Evolutionary conservation across 2,329 filamentous ascomycete genomes (phyloP).

Genomic region (Aquanectria penicillioides): DNA sequence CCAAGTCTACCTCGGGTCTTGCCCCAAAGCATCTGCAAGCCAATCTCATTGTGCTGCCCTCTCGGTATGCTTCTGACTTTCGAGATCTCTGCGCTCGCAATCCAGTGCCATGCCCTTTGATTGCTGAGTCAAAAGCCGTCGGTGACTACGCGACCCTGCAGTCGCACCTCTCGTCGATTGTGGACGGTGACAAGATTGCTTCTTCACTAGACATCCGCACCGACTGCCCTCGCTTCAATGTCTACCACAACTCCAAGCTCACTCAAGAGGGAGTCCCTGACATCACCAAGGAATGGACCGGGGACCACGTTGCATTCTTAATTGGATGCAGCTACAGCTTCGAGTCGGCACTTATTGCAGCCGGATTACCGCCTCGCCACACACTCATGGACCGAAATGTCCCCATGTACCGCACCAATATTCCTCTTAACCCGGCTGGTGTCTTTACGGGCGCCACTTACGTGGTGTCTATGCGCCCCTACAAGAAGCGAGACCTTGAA

Average conservation of each 20-base stretch:
- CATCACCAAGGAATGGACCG: slow-evolving; percentile 62
- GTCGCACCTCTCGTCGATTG: slow-evolving; percentile 37
- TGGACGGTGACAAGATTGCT: slow-evolving; percentile 20
- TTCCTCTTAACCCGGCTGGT: slow-evolving; percentile 38
- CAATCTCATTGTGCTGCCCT: slow-evolving; percentile 69
- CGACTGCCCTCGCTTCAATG: slow-evolving; percentile 67
- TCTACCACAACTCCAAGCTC: slow-evolving; percentile 61
- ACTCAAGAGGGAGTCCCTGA: slow-evolving; percentile 50
- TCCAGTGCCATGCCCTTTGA: slow-evolving; percentile 69
- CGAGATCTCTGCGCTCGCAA: slow-evolving; percentile 67
- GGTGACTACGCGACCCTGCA: slow-evolving; percentile 54
- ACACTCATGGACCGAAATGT: slow-evolving; percentile 60
- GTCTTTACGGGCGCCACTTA: slow-evolving; percentile 1
- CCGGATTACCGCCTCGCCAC: slow-evolving; percentile 63
- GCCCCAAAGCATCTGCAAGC: slow-evolving; percentile 67
- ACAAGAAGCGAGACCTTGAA: slow-evolving; percentile 59
- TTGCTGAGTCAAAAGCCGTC: slow-evolving; percentile 59
- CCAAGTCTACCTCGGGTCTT: slow-evolving; percentile 64
- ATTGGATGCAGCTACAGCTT: slow-evolving; percentile 74
- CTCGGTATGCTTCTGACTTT: slow-evolving; percentile 66
- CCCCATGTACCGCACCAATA: slow-evolving; percentile 68
- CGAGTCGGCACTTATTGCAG: slow-evolving; percentile 63
- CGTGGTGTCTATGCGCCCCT: slow-evolving; percentile 66
- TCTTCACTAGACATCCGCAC: slow-evolving; percentile 62
- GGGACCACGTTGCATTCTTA: slow-evolving; percentile 68